Base-by-base conservation (phyloP, 2,329 filamentous ascomycete species). In the Pseudocercospora ulei region DNA sequence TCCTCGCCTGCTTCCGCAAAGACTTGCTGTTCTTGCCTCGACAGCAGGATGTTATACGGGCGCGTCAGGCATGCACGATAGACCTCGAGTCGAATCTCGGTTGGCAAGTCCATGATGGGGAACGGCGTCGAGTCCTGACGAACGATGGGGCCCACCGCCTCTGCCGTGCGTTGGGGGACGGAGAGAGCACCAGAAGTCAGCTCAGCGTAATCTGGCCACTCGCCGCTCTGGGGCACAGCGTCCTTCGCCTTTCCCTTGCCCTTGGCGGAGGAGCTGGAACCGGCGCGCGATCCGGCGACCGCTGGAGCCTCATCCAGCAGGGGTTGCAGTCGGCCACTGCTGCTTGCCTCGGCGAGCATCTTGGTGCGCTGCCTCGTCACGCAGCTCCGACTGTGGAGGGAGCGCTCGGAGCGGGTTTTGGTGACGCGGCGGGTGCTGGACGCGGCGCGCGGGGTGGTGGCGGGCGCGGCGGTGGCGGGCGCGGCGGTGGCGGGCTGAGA, bases 41-140 rank as follows among this genome's bases (percentile, higher is more conserved):
- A 55, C 30, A 59, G 48, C 38, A 56, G 25, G 25, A 59, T 53
- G 14, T 55, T 52, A 44, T 53, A 58, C 2, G 56, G 56, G 16
- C 56, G 41, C 7, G 55, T 59, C 38, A 59, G 36, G 34, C 56
- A 59, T 14, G 54, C 55, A 39, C 63, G 56, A 49, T 68, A 69
- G 40, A 69, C 63, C 41, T 63, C 57, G 12, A 66, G 51, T 11
- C 65, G 58, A n/a, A 68, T 56, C 47, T 68, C 66, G n/a, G 65
- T 59, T 2, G 65, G 64, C n/a, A 67, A 53, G 7, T 59, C 48
- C 58, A 65, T 62, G 44, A 67, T 59, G 1, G 56, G 58, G 44
- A 67, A 56, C 1, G 47, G 44, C 18, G 44, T 48, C 19, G 39
- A 38, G 35, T 53, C 43, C 38, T 47, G 47, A 37, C 52, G 50